Percentiles rank a stretch among this genome's conserved stretches.
These are phyloP conservation scores for Protea cynaroides DNA, from an alignment of 164 flowering plant genomes.

Conservation along the genomic window DNA sequence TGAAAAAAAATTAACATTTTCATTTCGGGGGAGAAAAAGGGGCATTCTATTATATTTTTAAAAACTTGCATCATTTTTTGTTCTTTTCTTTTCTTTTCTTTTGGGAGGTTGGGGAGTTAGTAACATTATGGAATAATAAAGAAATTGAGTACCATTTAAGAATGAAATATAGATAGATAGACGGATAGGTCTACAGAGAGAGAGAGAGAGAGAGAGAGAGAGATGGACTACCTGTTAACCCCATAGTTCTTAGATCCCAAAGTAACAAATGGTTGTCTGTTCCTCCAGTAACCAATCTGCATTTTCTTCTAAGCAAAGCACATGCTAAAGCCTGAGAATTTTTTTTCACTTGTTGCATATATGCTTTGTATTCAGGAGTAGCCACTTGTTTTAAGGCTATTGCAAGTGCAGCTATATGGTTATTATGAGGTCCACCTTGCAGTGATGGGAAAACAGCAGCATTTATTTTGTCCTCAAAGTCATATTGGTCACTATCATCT, in stretches of 20 bases:
- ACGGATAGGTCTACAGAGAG: too few species aligned
- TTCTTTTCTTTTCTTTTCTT: too few species aligned
- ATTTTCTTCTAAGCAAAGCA: slow-evolving; percentile 65
- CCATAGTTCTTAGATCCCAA: slow-evolving; percentile 77
- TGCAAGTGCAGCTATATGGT: slow-evolving; percentile 95
- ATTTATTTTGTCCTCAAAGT: slow-evolving; percentile 82
- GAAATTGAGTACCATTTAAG: too few species aligned
- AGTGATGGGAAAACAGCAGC: slow-evolving; percentile 85
- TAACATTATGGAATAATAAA: too few species aligned
- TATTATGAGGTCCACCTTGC: slow-evolving; percentile 98
- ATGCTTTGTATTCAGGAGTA: slow-evolving; percentile 70
- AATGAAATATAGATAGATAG: too few species aligned
- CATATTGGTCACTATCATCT: slow-evolving; percentile 54
- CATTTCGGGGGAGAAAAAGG: too few species aligned
- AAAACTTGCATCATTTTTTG: too few species aligned
- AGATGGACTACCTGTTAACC: slow-evolving; percentile 55
- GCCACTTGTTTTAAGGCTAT: slow-evolving; percentile 88
- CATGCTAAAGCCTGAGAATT: slow-evolving; percentile 86
- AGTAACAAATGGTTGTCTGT: slow-evolving; percentile 90
- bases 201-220: background rate
- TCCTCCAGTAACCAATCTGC: slow-evolving; percentile 85
- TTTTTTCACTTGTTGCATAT: slow-evolving; percentile 83
- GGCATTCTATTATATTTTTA: too few species aligned
- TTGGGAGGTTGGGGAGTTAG: too few species aligned
- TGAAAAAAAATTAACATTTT: too few species aligned